Conservation (phyloP, 2,329 filamentous ascomycete genomes). For the Neofusicoccum sp. region DNA sequence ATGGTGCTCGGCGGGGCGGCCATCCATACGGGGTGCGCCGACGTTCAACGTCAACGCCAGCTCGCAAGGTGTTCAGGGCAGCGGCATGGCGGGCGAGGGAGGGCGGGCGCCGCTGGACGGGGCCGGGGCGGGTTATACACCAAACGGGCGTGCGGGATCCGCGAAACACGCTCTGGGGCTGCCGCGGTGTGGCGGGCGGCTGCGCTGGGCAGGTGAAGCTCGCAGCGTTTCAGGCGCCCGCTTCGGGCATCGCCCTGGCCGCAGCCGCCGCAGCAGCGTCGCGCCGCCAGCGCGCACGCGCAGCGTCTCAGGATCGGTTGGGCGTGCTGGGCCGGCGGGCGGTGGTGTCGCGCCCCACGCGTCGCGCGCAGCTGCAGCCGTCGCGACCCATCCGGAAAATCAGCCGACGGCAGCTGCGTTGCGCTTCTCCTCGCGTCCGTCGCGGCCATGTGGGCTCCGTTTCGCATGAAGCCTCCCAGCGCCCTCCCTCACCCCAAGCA, state of each 20-base stretch:
- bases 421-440: constrained; percentile 8
- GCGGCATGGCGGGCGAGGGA: constrained; percentile 1
- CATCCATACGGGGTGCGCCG: constrained; percentile 32
- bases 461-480: constrained; percentile 12
- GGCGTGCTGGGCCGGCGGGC: not conserved
- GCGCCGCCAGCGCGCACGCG: constrained; percentile 7
- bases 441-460: constrained; percentile 14
- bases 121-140: constrained; percentile 7
- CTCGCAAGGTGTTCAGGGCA: constrained; percentile 24
- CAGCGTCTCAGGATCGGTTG: constrained; percentile 3
- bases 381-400: constrained; percentile 5
- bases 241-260: constrained; percentile 5
- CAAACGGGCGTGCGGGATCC: not conserved
- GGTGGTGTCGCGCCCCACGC: not conserved
- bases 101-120: not conserved
- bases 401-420: constrained; percentile 11
- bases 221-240: constrained; percentile 10
- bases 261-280: constrained; percentile 9
- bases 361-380: not conserved
- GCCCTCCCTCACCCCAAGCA: constrained; percentile 19
- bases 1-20: constrained; percentile 37
- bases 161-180: constrained; percentile 3
- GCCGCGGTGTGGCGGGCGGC: constrained; percentile 4
- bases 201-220: constrained; percentile 12
- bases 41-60: constrained; percentile 13